Conservation (phyloP, 2,329 filamentous ascomycete genomes). For the Paracoccidioides lutzii region DNA sequence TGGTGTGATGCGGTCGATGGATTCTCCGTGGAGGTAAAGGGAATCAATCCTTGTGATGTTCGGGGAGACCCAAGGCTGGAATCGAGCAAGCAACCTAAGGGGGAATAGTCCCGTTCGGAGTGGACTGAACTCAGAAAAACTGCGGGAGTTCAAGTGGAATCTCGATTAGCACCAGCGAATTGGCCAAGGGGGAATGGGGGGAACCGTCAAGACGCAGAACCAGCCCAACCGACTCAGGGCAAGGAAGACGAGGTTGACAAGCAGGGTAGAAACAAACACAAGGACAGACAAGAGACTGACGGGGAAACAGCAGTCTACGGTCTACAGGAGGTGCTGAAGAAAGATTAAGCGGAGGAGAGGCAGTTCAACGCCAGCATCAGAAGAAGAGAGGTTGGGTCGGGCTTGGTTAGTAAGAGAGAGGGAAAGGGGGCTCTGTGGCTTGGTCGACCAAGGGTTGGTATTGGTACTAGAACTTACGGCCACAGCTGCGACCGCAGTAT, state of each 20-base stretch:
- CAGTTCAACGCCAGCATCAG: neutral
- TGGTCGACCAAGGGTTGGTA: neutral
- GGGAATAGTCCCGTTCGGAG: neutral
- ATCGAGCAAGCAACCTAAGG: neutral
- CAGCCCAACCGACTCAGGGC: neutral
- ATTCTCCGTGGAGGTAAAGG: neutral
- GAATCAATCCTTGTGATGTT: neutral
- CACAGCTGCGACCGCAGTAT: neutral
- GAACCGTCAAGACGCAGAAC: neutral
- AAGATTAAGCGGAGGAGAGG: neutral
- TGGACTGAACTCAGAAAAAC: neutral
- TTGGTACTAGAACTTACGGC: neutral
- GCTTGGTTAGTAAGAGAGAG: too few species aligned
- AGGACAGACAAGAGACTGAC: neutral
- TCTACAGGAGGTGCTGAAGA: neutral
- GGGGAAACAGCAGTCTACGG: neutral
- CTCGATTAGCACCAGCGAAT: neutral
- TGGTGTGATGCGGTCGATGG: neutral
- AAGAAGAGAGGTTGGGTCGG: neutral
- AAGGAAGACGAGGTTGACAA: neutral
- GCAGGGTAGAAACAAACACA: neutral
- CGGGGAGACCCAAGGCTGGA: neutral
- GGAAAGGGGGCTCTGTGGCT: neutral
- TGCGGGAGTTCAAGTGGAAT: neutral
- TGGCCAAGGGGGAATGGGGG: neutral